Conservation (phyloP, 257 asterid genomes). For the Plantago major region DNA sequence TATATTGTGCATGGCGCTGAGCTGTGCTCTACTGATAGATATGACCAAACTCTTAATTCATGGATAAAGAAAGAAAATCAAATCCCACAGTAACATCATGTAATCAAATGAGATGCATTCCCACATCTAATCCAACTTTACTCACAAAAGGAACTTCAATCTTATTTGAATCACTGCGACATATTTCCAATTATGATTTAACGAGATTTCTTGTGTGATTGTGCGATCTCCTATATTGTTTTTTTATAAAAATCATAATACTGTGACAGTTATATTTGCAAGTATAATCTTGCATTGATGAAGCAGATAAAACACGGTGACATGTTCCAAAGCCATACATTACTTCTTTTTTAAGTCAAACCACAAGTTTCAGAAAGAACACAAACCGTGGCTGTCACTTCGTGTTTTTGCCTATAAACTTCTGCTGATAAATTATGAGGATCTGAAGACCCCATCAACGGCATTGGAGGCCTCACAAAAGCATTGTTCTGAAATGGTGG, state of each 20-base stretch:
- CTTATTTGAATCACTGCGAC: no score
- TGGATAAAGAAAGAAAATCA: no score
- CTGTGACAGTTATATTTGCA: background rate
- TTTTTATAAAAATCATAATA: background rate
- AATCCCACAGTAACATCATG: no score
- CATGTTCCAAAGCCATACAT: conserved; percentile 7
- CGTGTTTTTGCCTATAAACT: conserved; percentile 76
- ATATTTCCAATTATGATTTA: no score
- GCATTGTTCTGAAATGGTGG: conserved; percentile 56
- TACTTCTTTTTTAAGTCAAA: background rate
- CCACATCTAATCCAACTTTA: no score
- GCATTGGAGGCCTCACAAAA: conserved; percentile 55
- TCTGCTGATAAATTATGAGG: conserved; percentile 60
- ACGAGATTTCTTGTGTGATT: no score
- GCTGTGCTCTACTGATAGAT: no score
- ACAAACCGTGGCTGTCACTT: conserved; percentile 93
- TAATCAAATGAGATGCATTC: no score
- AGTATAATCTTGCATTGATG: background rate
- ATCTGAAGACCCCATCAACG: conserved; percentile 70
- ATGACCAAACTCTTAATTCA: no score
- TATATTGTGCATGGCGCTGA: no score
- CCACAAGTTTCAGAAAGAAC: conserved; percentile 10
- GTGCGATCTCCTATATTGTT: background rate
- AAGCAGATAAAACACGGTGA: conserved; percentile 6
- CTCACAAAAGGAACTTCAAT: no score